A percentile compares a stretch with the other conserved stretches of the same genome.
Evolutionary conservation across 2,329 filamentous ascomycete species (phyloP).

Genomic region (Biscogniauxia mediterranea): DNA sequence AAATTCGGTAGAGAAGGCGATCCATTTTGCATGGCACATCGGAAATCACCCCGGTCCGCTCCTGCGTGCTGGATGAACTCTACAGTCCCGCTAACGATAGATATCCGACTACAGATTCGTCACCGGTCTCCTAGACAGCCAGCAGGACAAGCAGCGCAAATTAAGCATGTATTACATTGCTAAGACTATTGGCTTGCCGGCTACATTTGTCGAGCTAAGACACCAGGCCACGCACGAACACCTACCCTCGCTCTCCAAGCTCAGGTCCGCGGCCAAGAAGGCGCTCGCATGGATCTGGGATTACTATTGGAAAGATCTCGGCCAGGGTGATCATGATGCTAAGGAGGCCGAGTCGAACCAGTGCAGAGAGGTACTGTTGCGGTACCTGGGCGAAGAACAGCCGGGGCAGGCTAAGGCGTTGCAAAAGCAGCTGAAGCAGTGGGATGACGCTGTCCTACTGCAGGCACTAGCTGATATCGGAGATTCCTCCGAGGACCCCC

Average conservation of each 20-base stretch:
- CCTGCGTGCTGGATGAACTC: slow-evolving; percentile 4
- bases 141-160: slow-evolving; percentile 65
- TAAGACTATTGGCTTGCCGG: slow-evolving; percentile 65
- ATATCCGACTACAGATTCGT: slow-evolving; percentile 59
- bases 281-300: slow-evolving; percentile 85
- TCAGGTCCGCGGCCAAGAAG: slow-evolving; percentile 67
- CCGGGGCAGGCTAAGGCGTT: slow-evolving; percentile 16
- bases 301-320: slow-evolving; percentile 72
- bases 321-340: slow-evolving; percentile 6
- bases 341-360: slow-evolving; percentile 11
- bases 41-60: neutral
- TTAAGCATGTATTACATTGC: slow-evolving; percentile 72
- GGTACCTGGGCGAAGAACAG: slow-evolving; percentile 36
- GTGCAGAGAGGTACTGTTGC: slow-evolving; percentile 37
- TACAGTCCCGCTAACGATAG: slow-evolving; percentile 10
- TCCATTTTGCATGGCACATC: neutral
- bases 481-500: slow-evolving; percentile 40
- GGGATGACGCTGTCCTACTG: slow-evolving; percentile 38
- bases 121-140: slow-evolving; percentile 74
- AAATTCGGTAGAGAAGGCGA: neutral
- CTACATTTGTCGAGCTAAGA: slow-evolving; percentile 82
- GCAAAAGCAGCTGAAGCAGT: slow-evolving; percentile 34
- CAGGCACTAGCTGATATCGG: slow-evolving; percentile 39
- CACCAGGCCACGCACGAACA: slow-evolving; percentile 91
- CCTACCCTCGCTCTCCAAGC: slow-evolving; percentile 70